Evolutionary conservation across 2,329 filamentous ascomycete genomes (phyloP).

Genomic region (Fusarium sp.): DNA sequence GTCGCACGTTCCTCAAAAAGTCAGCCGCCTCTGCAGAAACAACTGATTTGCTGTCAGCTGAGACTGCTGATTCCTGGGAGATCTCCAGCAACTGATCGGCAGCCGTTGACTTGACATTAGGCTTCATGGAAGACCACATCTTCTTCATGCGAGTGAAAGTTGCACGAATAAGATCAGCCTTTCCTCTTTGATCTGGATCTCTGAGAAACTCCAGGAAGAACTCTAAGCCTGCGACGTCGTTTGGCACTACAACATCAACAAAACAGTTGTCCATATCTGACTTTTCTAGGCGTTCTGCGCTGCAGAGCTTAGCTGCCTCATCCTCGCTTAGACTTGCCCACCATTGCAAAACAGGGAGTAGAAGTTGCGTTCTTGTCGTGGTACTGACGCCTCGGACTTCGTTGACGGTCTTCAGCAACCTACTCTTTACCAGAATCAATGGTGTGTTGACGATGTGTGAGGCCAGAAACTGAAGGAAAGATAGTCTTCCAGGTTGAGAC

Average conservation of each 20-base stretch:
- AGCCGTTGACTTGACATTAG: slow-evolving; percentile 65
- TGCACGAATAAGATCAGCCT: slow-evolving; percentile 64
- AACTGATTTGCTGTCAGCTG: slow-evolving; percentile 47
- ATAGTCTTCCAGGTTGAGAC: slow-evolving; percentile 68
- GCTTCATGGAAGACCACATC: slow-evolving; percentile 78
- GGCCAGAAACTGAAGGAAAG: slow-evolving; percentile 76
- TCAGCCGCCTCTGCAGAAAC: slow-evolving; percentile 72
- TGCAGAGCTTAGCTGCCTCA: slow-evolving; percentile 57
- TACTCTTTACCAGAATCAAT: slow-evolving; percentile 72
- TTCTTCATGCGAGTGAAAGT: slow-evolving; percentile 75
- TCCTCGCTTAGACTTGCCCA: slow-evolving; percentile 69
- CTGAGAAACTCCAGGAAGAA: slow-evolving; percentile 60
- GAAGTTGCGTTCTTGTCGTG: slow-evolving; percentile 73
- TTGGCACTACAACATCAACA: slow-evolving; percentile 63
- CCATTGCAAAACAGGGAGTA: slow-evolving; percentile 77
- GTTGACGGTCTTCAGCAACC: slow-evolving; percentile 76
- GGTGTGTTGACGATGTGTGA: slow-evolving; percentile 77
- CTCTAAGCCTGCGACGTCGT: slow-evolving; percentile 61
- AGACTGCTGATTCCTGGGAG: slow-evolving; percentile 56
- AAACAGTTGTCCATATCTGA: slow-evolving; percentile 53
- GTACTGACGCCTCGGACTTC: slow-evolving; percentile 76
- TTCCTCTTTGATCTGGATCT: slow-evolving; percentile 50
- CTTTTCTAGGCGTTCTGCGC: slow-evolving; percentile 54
- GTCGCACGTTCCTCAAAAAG: slow-evolving; percentile 75
- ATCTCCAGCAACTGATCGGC: slow-evolving; percentile 71